Evolutionary conservation across 306 rosid species (phyloP).

Genomic region (Prunus mongolica): DNA sequence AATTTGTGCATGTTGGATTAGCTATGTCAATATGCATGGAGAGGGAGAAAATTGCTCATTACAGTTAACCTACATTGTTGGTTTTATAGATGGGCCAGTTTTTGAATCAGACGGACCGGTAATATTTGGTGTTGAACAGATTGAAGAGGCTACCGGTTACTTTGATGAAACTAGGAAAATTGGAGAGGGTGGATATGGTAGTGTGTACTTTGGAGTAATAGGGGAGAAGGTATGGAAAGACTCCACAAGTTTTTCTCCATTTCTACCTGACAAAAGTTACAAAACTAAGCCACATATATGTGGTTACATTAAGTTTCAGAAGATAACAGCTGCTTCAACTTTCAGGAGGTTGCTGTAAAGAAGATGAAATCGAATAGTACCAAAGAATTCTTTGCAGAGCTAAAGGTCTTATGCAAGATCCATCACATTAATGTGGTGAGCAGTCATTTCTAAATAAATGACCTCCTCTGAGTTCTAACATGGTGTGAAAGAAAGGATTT

Average conservation of each 20-base stretch:
- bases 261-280: background rate
- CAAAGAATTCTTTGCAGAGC: slow-evolving; percentile 82
- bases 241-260: slow-evolving; percentile 7
- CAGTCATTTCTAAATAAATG: background rate
- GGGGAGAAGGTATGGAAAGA: slow-evolving; percentile 49
- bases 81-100: slow-evolving; percentile 37
- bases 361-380: slow-evolving; percentile 75
- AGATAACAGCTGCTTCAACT: slow-evolving; percentile 20
- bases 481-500: background rate
- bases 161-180: slow-evolving; percentile 58
- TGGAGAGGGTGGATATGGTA: slow-evolving; percentile 84
- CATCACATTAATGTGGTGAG: slow-evolving; percentile 63
- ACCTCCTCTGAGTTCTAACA: background rate
- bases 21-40: background rate
- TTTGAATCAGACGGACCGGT: slow-evolving; percentile 66
- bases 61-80: slow-evolving; percentile 5
- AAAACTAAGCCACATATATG: background rate
- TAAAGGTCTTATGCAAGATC: slow-evolving; percentile 67
- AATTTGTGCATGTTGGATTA: background rate
- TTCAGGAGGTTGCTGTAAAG: slow-evolving; percentile 84
- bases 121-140: slow-evolving; percentile 51
- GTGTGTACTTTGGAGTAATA: slow-evolving; percentile 65
- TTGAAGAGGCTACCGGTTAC: slow-evolving; percentile 59
- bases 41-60: background rate
- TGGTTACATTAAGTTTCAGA: background rate